Evolutionary conservation across 75 land plant species (phyloP), one percentile per base, ranked within the genome.

Genomic region (Selaginella tamariscina): DNA sequence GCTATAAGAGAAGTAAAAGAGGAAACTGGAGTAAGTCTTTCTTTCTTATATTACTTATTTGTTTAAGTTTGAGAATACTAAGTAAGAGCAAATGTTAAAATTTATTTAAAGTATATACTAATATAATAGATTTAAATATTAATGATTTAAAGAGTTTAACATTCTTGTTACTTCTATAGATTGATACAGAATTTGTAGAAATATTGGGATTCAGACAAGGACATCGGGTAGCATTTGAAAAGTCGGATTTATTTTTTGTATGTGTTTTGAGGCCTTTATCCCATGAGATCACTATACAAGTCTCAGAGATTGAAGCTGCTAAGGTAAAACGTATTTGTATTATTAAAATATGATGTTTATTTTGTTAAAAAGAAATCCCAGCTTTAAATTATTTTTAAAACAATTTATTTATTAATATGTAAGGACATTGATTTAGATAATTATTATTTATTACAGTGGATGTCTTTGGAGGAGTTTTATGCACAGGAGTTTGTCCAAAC

Each of bases 161-260:
- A 28, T 2, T 56, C 21, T 22, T 59, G 24, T 28, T 39, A 20
- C 72, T n/a, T 1, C 72, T 39, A 44, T 88, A 91, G 96, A 79
- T 91, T 57, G 96, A 87, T 32, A 78, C 96, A 2, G 82, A 80
- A 65, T 91, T 91, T 74, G 60, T 85, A 54, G 87, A 91, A 75
- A 85, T 91, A 20, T 68, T 91, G 28, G 96, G 92, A 49, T 91
- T 91, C 78, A 91, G 97, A 83, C 97, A 91, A 73, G 91, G 78
- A n/a, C 88, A 87, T 32, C 74, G 68, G 27, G 76, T 83, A 44
- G 74, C 91, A 18, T 91, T 91, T 72, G 83, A 82, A 23, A 91
- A 91, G 66, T 87, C 97, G 31, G 97, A 91, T 80, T 74, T 91
- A 70, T 88, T 85, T 75, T 91, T 91, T 71, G 28, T 88, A 31